Evolutionary conservation across 495 filamentous ascomycete genomes (phyloP).

Genomic region (Podospora pseudocomata): DNA sequence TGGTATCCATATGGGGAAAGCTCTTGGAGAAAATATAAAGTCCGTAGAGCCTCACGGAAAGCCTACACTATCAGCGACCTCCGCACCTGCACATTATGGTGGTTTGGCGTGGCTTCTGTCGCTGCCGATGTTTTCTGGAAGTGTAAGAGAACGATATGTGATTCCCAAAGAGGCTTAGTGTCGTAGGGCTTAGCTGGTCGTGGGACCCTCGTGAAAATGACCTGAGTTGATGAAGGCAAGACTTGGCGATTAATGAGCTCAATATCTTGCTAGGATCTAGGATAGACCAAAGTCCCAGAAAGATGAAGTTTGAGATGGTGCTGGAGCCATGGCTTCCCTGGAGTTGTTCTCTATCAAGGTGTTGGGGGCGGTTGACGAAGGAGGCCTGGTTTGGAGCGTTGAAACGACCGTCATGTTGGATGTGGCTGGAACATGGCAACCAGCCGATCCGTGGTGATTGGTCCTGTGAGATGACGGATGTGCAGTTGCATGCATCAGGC

Average conservation of each 20-base stretch:
- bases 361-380: background rate
- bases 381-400: background rate
- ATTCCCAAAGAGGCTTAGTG: background rate
- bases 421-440: background rate
- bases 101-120: background rate
- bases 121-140: background rate
- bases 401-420: background rate
- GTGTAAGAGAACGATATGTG: background rate
- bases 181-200: slow-evolving; percentile 6
- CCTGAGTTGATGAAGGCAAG: background rate
- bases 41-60: slow-evolving; percentile 4
- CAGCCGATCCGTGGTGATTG: background rate
- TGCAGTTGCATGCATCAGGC: background rate
- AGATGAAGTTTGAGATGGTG: background rate
- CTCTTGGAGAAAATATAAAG: background rate
- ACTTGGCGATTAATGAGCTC: background rate
- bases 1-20: background rate
- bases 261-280: background rate
- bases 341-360: background rate
- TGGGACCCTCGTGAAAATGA: background rate
- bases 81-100: background rate
- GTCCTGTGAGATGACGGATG: background rate
- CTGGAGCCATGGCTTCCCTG: background rate
- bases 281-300: background rate
- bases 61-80: background rate